A percentile compares a stretch with the other conserved stretches of the same genome.
Evolutionary conservation across 345 rosid species (phyloP).

Genomic region (Moricandia arvensis): DNA sequence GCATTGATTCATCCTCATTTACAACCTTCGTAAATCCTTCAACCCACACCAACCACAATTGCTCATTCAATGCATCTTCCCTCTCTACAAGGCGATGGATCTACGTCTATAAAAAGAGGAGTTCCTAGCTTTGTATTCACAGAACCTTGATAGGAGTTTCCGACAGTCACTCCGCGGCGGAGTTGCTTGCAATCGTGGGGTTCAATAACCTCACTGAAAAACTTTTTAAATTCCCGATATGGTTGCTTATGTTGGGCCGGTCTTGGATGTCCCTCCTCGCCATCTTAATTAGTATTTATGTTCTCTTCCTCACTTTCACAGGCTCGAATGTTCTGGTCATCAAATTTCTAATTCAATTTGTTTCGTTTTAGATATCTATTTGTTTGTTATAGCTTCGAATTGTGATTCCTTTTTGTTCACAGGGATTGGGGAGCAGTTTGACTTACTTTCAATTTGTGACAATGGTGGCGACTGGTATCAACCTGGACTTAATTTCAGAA

Average conservation of each 20-base stretch:
- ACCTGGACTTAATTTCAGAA: too few relatives aligned
- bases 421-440: background rate
- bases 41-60: too few relatives aligned
- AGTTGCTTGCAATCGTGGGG: background rate
- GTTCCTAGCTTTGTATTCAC: too few relatives aligned
- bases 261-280: background rate
- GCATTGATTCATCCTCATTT: too few relatives aligned
- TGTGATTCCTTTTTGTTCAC: background rate
- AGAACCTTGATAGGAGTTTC: too few relatives aligned
- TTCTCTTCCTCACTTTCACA: background rate
- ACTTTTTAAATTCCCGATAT: background rate
- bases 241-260: background rate
- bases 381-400: too few relatives aligned
- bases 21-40: too few relatives aligned
- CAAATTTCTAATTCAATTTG: background rate
- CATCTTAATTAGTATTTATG: background rate
- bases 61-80: too few relatives aligned
- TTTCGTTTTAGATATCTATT: background rate
- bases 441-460: too few relatives aligned
- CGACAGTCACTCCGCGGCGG: too few relatives aligned
- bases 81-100: too few relatives aligned
- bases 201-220: background rate
- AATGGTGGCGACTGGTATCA: background rate
- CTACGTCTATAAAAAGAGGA: too few relatives aligned
- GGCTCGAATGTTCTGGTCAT: background rate